Base-by-base conservation (phyloP, 345 rosid genomes). In the Hevea brasiliensis region DNA sequence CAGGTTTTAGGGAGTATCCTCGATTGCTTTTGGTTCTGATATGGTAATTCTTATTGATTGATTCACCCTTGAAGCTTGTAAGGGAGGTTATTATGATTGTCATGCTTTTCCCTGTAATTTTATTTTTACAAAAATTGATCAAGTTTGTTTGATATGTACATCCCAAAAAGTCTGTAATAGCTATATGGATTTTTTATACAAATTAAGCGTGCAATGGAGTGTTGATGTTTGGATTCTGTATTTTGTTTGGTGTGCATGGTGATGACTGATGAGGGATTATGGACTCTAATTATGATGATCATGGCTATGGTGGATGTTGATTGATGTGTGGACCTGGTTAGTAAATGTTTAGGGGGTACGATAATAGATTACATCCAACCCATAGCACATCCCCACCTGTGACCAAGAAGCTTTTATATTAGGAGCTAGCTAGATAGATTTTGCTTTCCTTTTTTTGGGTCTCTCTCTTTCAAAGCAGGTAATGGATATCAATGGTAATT, bases 1-100 rank as follows among this genome's bases (percentile, higher is more conserved):
- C 90, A 82, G 76, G 80, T 86, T 86, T 86, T 83, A 79, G 77
- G 83, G 88, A 81, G 88, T 83, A 80, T 88, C 88, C 92, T 88
- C 69, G 80, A 62, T 78, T 72, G 76, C 71, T 70, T 74, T 77
- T 73, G 71, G 14, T 67, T 62, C 42, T 63, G 8, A 27, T 35
- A 37, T 65, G 23, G 40, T 29, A 57, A 56, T 64, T 47, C 61
- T 50, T 54, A 56, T 54, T 57, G 74, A 60, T 71, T 74, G 65
- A 71, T 76, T 77, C 57, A 61, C 67, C 81, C 77, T 8, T 66
- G 85, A 71, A 66, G 81, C 61, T 23, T 69, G 81, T 65, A 64
- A 67, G 82, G 47, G 75, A 57, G 62, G 61, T 41, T 65, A 26
- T 72, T 81, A 75, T 70, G 76, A 63, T 70, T 76, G 51, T 21